Conservation (phyloP, 768 basidiomycete species). For the Pulveroboletus ravenelii region DNA sequence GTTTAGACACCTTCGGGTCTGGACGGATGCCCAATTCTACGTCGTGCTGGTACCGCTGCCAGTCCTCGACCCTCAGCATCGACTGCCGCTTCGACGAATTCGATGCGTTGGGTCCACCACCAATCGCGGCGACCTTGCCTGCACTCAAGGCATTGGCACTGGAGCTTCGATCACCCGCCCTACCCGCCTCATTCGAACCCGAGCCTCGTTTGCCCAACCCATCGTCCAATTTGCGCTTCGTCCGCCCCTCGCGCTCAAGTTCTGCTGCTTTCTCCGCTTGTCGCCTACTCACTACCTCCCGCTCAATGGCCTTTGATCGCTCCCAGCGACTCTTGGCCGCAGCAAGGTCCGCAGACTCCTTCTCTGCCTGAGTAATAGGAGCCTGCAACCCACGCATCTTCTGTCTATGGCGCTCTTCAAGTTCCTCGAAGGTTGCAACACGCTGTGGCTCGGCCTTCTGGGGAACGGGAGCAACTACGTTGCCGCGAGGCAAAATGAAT, state of each 20-base stretch:
- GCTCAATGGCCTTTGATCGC: conserved; percentile 66
- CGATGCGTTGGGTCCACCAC: conserved; percentile 25
- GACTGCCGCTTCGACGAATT: conserved; percentile 61
- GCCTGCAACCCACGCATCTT: conserved; percentile 79
- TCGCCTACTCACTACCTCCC: conserved; percentile 63
- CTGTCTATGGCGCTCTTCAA: conserved; percentile 80
- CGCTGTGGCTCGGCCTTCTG: conserved; percentile 48
- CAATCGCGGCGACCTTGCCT: conserved; percentile 48
- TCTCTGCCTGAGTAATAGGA: conserved; percentile 76
- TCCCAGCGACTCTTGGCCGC: conserved; percentile 85
- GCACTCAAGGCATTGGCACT: conserved; percentile 41
- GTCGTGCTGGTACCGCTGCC: conserved; percentile 70
- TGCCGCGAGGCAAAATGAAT: conserved; percentile 44
- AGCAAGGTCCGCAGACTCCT: conserved; percentile 68
- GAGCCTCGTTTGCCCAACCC: conserved; percentile 36
- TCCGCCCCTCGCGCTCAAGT: conserved; percentile 46
- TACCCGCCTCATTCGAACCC: conserved; percentile 29
- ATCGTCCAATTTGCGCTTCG: conserved; percentile 41
- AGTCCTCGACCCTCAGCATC: conserved; percentile 79
- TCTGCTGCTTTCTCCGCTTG: conserved; percentile 64
- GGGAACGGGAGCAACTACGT: conserved; percentile 38
- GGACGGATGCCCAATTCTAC: conserved; percentile 30
- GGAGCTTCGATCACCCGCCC: conserved; percentile 35
- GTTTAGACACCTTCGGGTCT: conserved; percentile 18
- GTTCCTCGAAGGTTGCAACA: conserved; percentile 79